Conservation (phyloP, 2,329 filamentous ascomycete species). For the Botryotinia convoluta region DNA sequence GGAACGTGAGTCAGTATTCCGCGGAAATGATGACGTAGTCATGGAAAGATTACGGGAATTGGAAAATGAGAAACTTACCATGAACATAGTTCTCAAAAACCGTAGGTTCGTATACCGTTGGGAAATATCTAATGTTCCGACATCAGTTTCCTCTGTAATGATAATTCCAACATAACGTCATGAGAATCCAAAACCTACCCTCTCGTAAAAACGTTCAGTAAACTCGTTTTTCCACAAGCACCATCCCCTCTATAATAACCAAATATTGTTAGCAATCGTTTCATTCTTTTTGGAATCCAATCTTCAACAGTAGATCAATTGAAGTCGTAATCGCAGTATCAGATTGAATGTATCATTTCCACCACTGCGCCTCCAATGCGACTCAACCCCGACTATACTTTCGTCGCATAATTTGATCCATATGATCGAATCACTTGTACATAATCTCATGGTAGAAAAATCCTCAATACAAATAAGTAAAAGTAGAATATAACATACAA, state of each 20-base stretch:
- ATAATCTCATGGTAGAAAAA: not conserved
- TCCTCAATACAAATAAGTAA: not conserved
- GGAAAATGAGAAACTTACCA: conserved; percentile 55
- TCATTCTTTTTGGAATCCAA: not conserved
- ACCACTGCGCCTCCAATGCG: not conserved
- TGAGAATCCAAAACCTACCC: conserved; percentile 58
- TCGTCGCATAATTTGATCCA: conserved; percentile 1
- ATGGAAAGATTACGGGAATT: not conserved
- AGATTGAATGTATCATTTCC: not conserved
- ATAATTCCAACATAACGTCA: not conserved
- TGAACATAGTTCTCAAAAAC: conserved; percentile 99
- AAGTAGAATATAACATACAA: conserved; percentile 49
- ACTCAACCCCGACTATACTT: not conserved
- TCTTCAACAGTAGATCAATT: not conserved
- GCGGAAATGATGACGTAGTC: not conserved
- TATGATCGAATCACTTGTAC: not conserved
- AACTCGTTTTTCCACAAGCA: conserved; percentile 93
- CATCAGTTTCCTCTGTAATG: conserved; percentile 24
- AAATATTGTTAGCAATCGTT: conserved; percentile 25
- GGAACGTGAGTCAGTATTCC: not conserved
- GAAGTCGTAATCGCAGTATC: not conserved
- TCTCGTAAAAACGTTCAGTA: conserved; percentile 97
- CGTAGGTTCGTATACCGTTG: conserved; percentile 96
- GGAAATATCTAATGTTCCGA: conserved; percentile 70
- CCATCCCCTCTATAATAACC: conserved; percentile 72